phyloP scores from a whole-genome alignment of 1,284 basidiomycete genomes.

The Puccinia polysora region DNA sequence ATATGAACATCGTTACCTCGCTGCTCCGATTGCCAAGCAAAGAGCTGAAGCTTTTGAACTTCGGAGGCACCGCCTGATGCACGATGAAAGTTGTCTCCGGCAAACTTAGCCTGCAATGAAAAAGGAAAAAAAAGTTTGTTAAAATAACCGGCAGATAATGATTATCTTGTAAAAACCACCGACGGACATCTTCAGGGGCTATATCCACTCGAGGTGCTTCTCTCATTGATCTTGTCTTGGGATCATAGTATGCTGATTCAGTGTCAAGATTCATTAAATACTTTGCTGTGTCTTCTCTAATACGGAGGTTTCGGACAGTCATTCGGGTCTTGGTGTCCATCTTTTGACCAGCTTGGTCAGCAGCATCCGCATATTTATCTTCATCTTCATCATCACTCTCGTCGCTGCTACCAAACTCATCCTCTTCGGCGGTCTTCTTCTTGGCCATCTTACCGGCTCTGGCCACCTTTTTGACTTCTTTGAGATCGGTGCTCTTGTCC shows the following conservation, averaged over 20 bases:
- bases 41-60: slow-evolving; percentile 85
- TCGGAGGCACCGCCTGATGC: slow-evolving; percentile 84
- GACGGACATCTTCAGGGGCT: slow-evolving; percentile 72
- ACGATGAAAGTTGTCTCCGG: slow-evolving; percentile 92
- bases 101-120: slow-evolving; percentile 68
- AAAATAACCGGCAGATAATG: slow-evolving; percentile 40
- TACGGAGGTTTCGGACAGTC: slow-evolving; percentile 94
- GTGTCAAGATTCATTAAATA: slow-evolving; percentile 96
- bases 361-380: slow-evolving; percentile 94
- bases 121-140: background rate
- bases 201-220: slow-evolving; percentile 79
- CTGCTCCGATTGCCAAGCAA: slow-evolving; percentile 92
- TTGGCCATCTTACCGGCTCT: slow-evolving; percentile 62
- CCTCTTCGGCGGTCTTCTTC: slow-evolving; percentile 62
- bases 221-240: slow-evolving; percentile 98
- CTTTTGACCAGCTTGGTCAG: slow-evolving; percentile 95
- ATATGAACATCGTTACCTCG: slow-evolving; percentile 91
- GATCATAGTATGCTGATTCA: slow-evolving; percentile 95
- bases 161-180: too few relatives aligned
- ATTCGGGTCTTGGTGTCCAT: slow-evolving; percentile 96
- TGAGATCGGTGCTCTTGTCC: slow-evolving; percentile 77
- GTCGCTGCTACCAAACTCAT: slow-evolving; percentile 93
- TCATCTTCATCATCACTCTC: slow-evolving; percentile 69
- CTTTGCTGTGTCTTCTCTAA: slow-evolving; percentile 98
- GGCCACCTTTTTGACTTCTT: slow-evolving; percentile 71